Evolutionary conservation across 805 yeast genomes (phyloP).

Genomic region (Alloascoidea hylecoeti): DNA sequence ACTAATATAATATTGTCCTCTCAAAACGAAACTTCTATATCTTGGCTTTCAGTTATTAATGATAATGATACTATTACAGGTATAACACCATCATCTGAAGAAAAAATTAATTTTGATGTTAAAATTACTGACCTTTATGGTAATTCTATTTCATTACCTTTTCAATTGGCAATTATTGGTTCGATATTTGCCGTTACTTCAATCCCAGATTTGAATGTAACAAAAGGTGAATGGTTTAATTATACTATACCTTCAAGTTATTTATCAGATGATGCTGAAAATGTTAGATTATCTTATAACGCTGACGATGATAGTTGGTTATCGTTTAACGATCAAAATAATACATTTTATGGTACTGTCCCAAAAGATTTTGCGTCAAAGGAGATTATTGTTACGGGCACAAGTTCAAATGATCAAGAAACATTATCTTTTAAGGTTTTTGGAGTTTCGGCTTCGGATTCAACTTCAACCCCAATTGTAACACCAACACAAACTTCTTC

Average conservation of each 20-base stretch:
- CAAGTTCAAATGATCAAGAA: constrained; percentile 27
- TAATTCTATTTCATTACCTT: background rate
- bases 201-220: background rate
- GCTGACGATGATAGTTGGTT: constrained; percentile 39
- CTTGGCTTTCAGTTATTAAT: constrained; percentile 38
- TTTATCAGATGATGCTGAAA: background rate
- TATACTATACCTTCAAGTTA: background rate
- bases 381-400: constrained; percentile 29
- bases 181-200: background rate
- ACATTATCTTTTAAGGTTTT: constrained; percentile 12
- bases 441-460: constrained; percentile 2
- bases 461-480: constrained; percentile 3
- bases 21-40: constrained; percentile 34
- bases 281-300: background rate
- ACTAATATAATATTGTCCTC: constrained; percentile 35
- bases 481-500: constrained; percentile 11
- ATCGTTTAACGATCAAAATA: constrained; percentile 37
- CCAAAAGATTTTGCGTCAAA: constrained; percentile 30
- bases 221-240: background rate
- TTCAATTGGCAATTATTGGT: background rate
- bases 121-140: background rate
- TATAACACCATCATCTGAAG: background rate
- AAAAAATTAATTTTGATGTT: constrained; percentile 1
- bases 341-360: constrained; percentile 57
- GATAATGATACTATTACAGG: too few relatives aligned